Percentiles rank a stretch among this genome's conserved stretches.
phyloP scores from a whole-genome alignment of 2,329 filamentous ascomycete genomes.

The Pseudopyricularia javanii region DNA sequence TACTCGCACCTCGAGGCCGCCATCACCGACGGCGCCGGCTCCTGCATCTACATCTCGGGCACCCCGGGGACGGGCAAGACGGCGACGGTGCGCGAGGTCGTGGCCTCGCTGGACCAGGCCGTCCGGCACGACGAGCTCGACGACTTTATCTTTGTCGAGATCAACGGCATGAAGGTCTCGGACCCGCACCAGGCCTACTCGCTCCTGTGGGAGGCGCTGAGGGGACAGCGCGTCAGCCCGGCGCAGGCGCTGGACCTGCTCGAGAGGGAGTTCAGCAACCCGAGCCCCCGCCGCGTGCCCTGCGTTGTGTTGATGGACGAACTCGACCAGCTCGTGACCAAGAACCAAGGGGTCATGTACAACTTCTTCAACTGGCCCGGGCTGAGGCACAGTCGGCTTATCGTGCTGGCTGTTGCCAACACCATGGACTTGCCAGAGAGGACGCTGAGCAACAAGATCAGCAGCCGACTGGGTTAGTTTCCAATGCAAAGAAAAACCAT shows the following conservation, averaged over 20 bases:
- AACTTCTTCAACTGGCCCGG: constrained; percentile 99
- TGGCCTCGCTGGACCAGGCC: constrained; percentile 76
- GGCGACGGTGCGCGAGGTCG: constrained; percentile 90
- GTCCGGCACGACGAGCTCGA: constrained; percentile 86
- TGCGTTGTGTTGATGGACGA: constrained; percentile 99
- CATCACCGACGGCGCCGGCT: constrained; percentile 83
- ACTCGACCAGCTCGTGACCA: constrained; percentile 91
- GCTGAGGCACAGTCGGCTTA: constrained; percentile 77
- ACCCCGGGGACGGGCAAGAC: constrained; percentile 97
- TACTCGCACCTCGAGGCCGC: constrained; percentile 90
- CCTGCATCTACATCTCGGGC: constrained; percentile 98
- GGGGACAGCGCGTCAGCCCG: constrained; percentile 83
- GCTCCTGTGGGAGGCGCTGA: constrained; percentile 88
- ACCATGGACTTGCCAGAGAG: constrained; percentile 97
- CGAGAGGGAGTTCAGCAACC: constrained; percentile 84
- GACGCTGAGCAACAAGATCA: constrained; percentile 97
- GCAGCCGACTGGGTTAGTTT: constrained; percentile 58
- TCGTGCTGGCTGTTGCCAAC: constrained; percentile 94
- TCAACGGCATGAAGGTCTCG: constrained; percentile 99
- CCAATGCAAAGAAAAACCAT: not conserved
- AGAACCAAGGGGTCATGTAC: constrained; percentile 99
- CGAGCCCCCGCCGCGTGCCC: constrained; percentile 79
- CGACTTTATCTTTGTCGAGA: constrained; percentile 96
- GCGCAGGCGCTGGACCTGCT: constrained; percentile 83
- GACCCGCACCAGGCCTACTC: constrained; percentile 96